A percentile compares a stretch with the other conserved stretches of the same genome.
These are phyloP conservation scores for Escallonia herrerae DNA, from an alignment of 129 eudicot genomes.

Conservation along the genomic window DNA sequence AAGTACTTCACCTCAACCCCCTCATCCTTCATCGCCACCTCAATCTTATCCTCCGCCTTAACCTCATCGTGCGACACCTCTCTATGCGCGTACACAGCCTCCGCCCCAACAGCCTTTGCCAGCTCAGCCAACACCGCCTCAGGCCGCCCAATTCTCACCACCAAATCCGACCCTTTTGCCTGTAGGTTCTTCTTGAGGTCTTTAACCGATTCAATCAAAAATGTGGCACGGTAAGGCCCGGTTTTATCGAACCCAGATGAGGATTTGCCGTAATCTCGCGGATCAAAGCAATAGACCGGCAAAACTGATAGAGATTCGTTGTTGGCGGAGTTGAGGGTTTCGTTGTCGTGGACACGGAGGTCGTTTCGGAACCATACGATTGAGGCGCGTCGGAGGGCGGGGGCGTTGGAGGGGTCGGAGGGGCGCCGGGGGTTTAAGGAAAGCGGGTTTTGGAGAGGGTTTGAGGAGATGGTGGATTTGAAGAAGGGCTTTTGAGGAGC, in stretches of 20 bases:
- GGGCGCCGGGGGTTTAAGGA: conserved; percentile 68
- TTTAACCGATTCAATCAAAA: conserved; percentile 60
- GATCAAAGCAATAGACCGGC: conserved; percentile 87
- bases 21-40: conserved; percentile 60
- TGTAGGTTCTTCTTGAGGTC: conserved; percentile 58
- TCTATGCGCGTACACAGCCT: conserved; percentile 66
- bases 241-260: conserved; percentile 83
- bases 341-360: conserved; percentile 80
- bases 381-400: conserved; percentile 55
- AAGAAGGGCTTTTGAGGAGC: conserved; percentile 27
- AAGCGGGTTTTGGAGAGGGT: conserved; percentile 63
- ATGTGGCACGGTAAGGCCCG: conserved; percentile 75
- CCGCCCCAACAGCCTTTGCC: conserved; percentile 78
- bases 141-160: conserved; percentile 70
- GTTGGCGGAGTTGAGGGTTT: conserved; percentile 59
- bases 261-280: conserved; percentile 81
- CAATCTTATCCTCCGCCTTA: conserved; percentile 66
- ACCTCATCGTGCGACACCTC: conserved; percentile 89
- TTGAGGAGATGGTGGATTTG: conserved; percentile 58
- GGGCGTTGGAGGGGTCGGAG: conserved; percentile 61
- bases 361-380: conserved; percentile 90
- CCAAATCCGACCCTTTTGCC: conserved; percentile 73
- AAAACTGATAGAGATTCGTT: conserved; percentile 66
- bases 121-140: conserved; percentile 65
- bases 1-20: conserved; percentile 87